Percentiles rank a stretch among this genome's conserved stretches.
Evolutionary conservation across 331 rosid genomes (phyloP).

Genomic region (Rosa hybrid): DNA sequence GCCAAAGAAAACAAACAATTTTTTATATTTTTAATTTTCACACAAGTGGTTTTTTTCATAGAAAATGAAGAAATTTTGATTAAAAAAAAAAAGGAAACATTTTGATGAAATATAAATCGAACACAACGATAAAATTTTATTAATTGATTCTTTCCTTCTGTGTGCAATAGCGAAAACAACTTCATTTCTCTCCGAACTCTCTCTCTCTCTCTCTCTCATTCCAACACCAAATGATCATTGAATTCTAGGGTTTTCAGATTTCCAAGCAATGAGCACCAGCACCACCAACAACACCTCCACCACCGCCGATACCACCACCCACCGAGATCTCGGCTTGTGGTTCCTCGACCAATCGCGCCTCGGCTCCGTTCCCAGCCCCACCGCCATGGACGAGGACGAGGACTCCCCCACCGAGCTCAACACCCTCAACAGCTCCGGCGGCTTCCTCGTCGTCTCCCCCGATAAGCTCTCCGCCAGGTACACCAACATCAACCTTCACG

Average conservation of each 20-base stretch:
- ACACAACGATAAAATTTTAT: too few species aligned
- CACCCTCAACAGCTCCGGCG: conserved; percentile 92
- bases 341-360: conserved; percentile 67
- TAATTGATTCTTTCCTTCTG: background rate
- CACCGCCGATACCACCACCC: background rate
- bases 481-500: conserved; percentile 70
- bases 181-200: background rate
- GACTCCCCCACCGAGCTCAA: conserved; percentile 82
- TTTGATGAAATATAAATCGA: too few species aligned
- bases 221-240: conserved; percentile 19
- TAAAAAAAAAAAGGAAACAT: too few species aligned
- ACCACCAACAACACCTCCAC: conserved; percentile 10
- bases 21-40: too few species aligned
- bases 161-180: background rate
- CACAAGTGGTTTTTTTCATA: too few species aligned
- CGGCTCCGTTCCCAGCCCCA: conserved; percentile 36
- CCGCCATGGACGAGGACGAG: conserved; percentile 61
- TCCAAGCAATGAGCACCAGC: conserved; percentile 31
- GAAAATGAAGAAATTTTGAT: too few species aligned
- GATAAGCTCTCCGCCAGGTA: conserved; percentile 90
- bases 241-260: conserved; percentile 39
- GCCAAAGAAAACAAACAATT: too few species aligned
- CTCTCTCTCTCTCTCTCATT: conserved; percentile 1
- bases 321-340: conserved; percentile 60
- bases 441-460: conserved; percentile 73